Evolutionary conservation across 2,329 filamentous ascomycete species (phyloP), one percentile per base, ranked within the genome.

Genomic region (Phialophora expanda): DNA sequence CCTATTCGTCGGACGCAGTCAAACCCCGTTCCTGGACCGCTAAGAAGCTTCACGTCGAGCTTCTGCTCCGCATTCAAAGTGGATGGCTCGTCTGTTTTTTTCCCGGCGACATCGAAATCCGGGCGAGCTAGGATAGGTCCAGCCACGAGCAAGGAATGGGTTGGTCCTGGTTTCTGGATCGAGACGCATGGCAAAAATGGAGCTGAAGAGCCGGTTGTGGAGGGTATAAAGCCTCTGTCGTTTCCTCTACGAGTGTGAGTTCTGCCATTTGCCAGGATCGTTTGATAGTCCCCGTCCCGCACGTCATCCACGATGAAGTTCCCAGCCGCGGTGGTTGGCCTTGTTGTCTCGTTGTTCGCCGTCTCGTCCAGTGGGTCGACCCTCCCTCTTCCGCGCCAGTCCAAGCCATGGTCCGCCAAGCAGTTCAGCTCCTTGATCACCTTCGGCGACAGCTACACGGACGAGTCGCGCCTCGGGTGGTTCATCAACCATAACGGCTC

Each of bases 391-490:
- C 64, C 64, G 1, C 59, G 64, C 1, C 64, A 66, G 32, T 30
- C 20, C 24, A 66, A 58, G 34, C 61, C 41, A 17, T 76, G 74
- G 74, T 67, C 70, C 12, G 72, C 82, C 30, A 41, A 48, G 34
- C 79, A 81, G 44, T 87, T 91, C 74, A 82, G 86, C 30, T 88
- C 86, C 57, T 75, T 92, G 44, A 84, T 92, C 46, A 83, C 87
- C 0, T 92, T 93, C 74, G 90, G 90, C 12, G 89, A 92, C 76
- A 91, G 89, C 76, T 93, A 90, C 73, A 91, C 89, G 0, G 91
- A 93, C 73, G 89, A 92, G 72, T 86, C 84, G 12, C 85, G 90
- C 9, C 75, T 91, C 9, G 73, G 74, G 9, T 92, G 91, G 74
- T 89, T 93, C 73, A 77, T 80, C 64, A 77, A 73, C 38, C 80